These are phyloP conservation scores for Epichloe amarillans DNA, from an alignment of 2,329 filamentous ascomycete species.

Conservation along the genomic window DNA sequence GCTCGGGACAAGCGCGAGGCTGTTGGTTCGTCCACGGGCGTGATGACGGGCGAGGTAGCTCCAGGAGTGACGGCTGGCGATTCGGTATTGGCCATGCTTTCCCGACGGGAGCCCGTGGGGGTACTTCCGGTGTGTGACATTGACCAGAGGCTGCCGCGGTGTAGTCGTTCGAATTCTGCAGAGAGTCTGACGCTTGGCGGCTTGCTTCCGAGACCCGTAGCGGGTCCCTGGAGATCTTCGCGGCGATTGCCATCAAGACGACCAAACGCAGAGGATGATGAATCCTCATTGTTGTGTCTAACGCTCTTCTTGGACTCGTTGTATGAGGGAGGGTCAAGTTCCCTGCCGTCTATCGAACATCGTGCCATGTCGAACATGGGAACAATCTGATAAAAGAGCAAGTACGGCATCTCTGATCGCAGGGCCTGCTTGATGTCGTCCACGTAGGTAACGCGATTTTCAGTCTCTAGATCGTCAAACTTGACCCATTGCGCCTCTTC, in stretches of 20 bases:
- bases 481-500: constrained; percentile 71
- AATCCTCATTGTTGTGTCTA: constrained; percentile 14
- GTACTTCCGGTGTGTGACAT: constrained; percentile 21
- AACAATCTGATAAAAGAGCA: constrained; percentile 89
- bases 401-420: constrained; percentile 79
- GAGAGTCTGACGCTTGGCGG: constrained; percentile 42
- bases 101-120: constrained; percentile 29
- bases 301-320: constrained; percentile 31
- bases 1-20: constrained; percentile 43
- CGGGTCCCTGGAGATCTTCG: constrained; percentile 13
- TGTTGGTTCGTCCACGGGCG: constrained; percentile 39
- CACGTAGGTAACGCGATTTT: constrained; percentile 58
- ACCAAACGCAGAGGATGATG: constrained; percentile 2
- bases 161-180: constrained; percentile 35
- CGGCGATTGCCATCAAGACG: constrained; percentile 8
- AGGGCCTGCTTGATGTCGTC: constrained; percentile 66
- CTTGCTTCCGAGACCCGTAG: constrained; percentile 18
- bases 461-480: constrained; percentile 70
- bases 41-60: constrained; percentile 23
- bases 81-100: constrained; percentile 37
- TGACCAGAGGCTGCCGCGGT: constrained; percentile 33
- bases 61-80: constrained; percentile 26
- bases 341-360: constrained; percentile 32
- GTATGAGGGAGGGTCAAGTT: constrained; percentile 45
- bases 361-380: constrained; percentile 61